Base-by-base conservation (phyloP, 2,329 filamentous ascomycete genomes). In the Fusarium nelsonii region DNA sequence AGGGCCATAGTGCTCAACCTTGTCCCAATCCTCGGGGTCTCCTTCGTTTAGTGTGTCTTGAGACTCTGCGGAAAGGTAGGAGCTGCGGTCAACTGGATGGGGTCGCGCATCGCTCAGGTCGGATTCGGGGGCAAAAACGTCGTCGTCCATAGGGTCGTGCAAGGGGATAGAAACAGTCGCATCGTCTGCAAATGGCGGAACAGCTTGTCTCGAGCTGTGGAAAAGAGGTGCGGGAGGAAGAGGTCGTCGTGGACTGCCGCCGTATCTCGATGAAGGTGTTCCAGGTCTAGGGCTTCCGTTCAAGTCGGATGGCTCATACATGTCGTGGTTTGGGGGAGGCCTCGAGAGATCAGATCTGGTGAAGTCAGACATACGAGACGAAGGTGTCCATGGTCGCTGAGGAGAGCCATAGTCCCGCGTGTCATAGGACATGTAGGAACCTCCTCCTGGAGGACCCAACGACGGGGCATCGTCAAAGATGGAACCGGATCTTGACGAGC, bases 201-300 rank as follows among this genome's bases (percentile, higher is more conserved):
- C 85, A 66, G 80, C 78, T 77, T 84, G 75, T 65, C 83, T 65
- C 77, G 83, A 83, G 10, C 81, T 84, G 4, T 91, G 87, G 76
- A 97, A 98, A 10, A 97, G 83, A 6, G 96, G 96, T 32, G 94
- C 93, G 0, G 94, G 93, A 4, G 96, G 96, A 33, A 98, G 84
- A 5, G 95, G 95, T 58, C 95, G 87, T 71, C 93, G 88, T 12
- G 94, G 93, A 76, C 93, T 97, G 5, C 94, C 92, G 20, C 94
- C 92, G 78, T 98, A 97, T 77, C 90, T 87, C 3, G 93, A 95
- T 1, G 94, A 94, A 2, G 95, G 94, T 1, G 95, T 97, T 7
- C 95, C 95, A 2, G 96, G 95, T 61, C 96, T 84, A 8, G 96
- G 94, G 65, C 89, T 94, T 49, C 96, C 96, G 75, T 98, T 95